A percentile compares a stretch with the other conserved stretches of the same genome.
phyloP scores from a whole-genome alignment of 768 basidiomycete genomes.

The Lyophyllum atratum region DNA sequence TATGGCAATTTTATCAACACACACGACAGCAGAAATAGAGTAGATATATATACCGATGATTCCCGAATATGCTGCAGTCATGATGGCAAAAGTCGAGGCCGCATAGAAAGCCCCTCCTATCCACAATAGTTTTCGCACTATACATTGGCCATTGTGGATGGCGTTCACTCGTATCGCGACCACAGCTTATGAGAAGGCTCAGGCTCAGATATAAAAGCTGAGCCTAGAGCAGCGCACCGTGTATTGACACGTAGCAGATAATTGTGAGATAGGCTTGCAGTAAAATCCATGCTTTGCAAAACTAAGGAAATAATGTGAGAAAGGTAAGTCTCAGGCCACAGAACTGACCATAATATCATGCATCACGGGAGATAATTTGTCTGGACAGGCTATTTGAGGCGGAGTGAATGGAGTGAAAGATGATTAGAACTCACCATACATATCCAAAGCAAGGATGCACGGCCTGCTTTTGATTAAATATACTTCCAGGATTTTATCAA shows the following conservation, averaged over 20 bases:
- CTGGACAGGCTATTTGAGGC: not conserved
- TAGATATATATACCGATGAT: not conserved
- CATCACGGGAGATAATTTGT: not conserved
- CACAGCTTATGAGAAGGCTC: conserved; percentile 3
- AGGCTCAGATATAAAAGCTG: not conserved
- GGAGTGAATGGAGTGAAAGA: not conserved
- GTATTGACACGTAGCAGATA: conserved; percentile 7
- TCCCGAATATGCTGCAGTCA: not conserved
- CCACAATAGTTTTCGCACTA: conserved; percentile 6
- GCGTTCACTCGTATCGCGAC: conserved; percentile 13
- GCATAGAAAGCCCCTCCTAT: conserved; percentile 8
- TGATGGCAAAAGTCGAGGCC: not conserved
- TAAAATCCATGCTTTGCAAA: conserved; percentile 12
- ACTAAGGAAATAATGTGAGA: not conserved
- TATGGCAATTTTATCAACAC: not conserved
- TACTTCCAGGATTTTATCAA: not conserved
- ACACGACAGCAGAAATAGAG: not conserved
- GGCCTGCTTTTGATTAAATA: not conserved
- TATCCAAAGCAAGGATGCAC: conserved; percentile 1
- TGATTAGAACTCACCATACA: conserved; percentile 4
- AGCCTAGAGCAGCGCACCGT: conserved; percentile 1
- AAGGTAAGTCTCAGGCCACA: not conserved
- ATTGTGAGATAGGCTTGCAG: conserved; percentile 11
- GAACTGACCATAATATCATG: not conserved
- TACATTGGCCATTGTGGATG: not conserved